Percentiles rank a stretch among this genome's conserved stretches.
These are phyloP conservation scores for Aspergillus taichungensis DNA, from an alignment of 495 filamentous ascomycete genomes.

Conservation along the genomic window DNA sequence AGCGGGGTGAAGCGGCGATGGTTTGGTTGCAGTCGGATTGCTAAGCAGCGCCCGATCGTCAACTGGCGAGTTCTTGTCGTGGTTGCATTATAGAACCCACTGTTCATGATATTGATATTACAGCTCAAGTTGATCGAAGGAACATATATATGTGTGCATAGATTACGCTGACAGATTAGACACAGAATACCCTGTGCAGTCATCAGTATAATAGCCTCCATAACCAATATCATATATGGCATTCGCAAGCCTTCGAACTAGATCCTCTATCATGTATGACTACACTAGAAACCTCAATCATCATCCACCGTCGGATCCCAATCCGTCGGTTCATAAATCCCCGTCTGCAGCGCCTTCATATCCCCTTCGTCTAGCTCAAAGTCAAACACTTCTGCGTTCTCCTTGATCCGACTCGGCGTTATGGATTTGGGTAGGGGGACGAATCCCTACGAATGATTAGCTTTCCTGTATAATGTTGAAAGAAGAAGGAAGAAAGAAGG, in stretches of 20 bases:
- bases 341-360: conserved; percentile 48
- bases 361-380: conserved; percentile 62
- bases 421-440: conserved; percentile 57
- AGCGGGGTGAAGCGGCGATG: not conserved
- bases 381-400: conserved; percentile 73
- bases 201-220: too few relatives aligned
- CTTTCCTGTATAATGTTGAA: not conserved
- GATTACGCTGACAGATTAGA: too few relatives aligned
- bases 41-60: conserved; percentile 13
- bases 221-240: too few relatives aligned
- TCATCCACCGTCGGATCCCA: conserved; percentile 54
- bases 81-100: not conserved
- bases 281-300: conserved; percentile 20
- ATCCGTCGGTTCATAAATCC: conserved; percentile 47
- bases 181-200: too few relatives aligned
- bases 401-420: conserved; percentile 47
- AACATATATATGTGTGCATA: too few relatives aligned
- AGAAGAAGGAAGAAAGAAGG: not conserved
- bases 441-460: conserved; percentile 35
- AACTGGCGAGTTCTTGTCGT: not conserved
- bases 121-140: too few relatives aligned
- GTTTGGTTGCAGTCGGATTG: conserved; percentile 8
- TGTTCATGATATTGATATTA: too few relatives aligned
- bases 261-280: not conserved
- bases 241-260: too few relatives aligned